phyloP scores from a whole-genome alignment of 23 red algal genomes.

The Pyropia haitanensis region DNA sequence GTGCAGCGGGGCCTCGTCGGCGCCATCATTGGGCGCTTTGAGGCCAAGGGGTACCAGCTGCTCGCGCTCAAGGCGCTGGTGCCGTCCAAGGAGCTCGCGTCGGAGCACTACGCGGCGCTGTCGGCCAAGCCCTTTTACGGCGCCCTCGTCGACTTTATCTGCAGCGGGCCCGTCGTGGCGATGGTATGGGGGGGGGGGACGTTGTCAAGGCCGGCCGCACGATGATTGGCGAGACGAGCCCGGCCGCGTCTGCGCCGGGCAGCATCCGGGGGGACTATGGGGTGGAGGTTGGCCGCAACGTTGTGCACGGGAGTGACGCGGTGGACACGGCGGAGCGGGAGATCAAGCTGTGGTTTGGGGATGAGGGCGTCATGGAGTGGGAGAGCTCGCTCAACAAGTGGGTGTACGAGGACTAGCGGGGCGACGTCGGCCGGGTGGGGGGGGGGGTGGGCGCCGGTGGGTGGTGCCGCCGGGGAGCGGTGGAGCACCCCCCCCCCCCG shows the following conservation, averaged over 20 bases:
- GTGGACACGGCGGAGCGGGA: slow-evolving; percentile 89
- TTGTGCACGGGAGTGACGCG: slow-evolving; percentile 60
- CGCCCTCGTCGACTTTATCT: slow-evolving; percentile 74
- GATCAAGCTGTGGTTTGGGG: slow-evolving; percentile 88
- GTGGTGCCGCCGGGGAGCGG: not conserved
- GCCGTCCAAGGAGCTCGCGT: slow-evolving; percentile 47
- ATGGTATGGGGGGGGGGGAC: slow-evolving; percentile 97
- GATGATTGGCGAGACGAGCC: slow-evolving; percentile 95
- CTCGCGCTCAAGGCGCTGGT: slow-evolving; percentile 72
- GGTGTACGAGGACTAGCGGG: slow-evolving; percentile 84
- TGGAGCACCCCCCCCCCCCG: too few species aligned
- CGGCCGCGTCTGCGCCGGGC: slow-evolving; percentile 57
- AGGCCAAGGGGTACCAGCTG: slow-evolving; percentile 73
- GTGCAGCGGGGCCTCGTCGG: slow-evolving; percentile 87
- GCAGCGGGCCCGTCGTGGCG: slow-evolving; percentile 72
- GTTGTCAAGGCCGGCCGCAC: slow-evolving; percentile 62
- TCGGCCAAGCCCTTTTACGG: slow-evolving; percentile 83
- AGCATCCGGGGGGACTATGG: slow-evolving; percentile 91
- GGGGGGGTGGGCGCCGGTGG: not conserved
- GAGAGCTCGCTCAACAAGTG: slow-evolving; percentile 37
- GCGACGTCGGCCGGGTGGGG: not conserved
- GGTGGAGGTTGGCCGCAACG: slow-evolving; percentile 81
- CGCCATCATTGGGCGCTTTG: slow-evolving; percentile 85
- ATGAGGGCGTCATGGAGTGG: slow-evolving; percentile 58
- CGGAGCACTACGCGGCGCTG: slow-evolving; percentile 81